Conservation (phyloP, 2,329 filamentous ascomycete genomes). For the Paecilomyces formosus region DNA sequence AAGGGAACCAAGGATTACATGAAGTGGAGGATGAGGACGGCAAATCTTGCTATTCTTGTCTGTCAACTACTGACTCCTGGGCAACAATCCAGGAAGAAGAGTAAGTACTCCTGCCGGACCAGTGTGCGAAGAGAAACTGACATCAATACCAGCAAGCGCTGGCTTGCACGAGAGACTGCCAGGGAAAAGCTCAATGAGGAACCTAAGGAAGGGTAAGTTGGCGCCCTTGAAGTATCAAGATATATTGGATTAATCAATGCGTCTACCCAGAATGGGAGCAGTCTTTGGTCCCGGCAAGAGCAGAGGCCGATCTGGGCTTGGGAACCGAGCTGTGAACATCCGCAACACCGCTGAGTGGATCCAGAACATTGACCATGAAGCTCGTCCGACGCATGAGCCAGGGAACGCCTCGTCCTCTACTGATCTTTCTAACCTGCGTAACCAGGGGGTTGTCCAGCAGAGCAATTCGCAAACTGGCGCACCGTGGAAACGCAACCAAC, state of each 20-base stretch:
- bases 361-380: background rate
- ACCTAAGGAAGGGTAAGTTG: background rate
- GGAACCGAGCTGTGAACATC: background rate
- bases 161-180: conserved; percentile 3
- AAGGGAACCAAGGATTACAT: background rate
- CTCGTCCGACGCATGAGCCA: background rate
- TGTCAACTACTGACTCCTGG: conserved; percentile 16
- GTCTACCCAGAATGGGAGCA: background rate
- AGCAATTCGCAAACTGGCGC: conserved; percentile 12
- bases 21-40: conserved; percentile 7
- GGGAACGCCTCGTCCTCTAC: background rate
- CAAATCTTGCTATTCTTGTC: conserved; percentile 8
- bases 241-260: background rate
- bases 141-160: conserved; percentile 6
- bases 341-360: conserved; percentile 2
- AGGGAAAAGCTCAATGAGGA: background rate
- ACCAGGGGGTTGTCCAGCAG: conserved; percentile 3
- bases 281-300: background rate
- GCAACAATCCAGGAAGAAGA: conserved; percentile 12
- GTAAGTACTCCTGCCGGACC: conserved; percentile 8
- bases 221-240: background rate
- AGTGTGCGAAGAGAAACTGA: conserved; percentile 2
- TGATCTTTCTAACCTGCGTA: background rate
- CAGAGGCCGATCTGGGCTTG: background rate
- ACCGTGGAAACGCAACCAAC: conserved; percentile 13